Percentiles rank a stretch among this genome's conserved stretches.
These are phyloP conservation scores for Lachnellula subtilissima DNA, from an alignment of 2,329 filamentous ascomycete genomes.

Conservation along the genomic window DNA sequence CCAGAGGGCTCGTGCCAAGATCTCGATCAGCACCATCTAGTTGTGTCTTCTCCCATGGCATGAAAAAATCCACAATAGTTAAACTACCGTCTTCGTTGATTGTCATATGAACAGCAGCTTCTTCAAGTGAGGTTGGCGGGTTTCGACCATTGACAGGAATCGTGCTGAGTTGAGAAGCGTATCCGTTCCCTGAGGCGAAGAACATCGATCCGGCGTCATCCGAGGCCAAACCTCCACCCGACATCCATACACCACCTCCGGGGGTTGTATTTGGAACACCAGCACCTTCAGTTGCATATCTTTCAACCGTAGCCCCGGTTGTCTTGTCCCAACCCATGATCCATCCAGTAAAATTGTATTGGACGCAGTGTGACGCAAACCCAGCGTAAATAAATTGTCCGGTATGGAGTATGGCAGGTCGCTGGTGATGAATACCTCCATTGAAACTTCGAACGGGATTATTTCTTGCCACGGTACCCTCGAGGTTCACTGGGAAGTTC, in stretches of 20 bases:
- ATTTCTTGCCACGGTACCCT: conserved; percentile 41
- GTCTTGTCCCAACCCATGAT: conserved; percentile 45
- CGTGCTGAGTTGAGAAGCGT: conserved; percentile 41
- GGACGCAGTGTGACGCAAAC: conserved; percentile 47
- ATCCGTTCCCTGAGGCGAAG: conserved; percentile 45
- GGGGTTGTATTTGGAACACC: conserved; percentile 36
- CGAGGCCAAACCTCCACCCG: conserved; percentile 43
- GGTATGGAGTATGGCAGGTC: conserved; percentile 42
- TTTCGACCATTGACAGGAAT: conserved; percentile 40
- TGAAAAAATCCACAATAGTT: conserved; percentile 44
- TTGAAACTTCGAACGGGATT: conserved; percentile 42
- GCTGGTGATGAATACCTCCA: conserved; percentile 44
- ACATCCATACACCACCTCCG: conserved; percentile 46
- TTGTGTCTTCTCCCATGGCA: conserved; percentile 45
- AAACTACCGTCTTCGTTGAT: conserved; percentile 41
- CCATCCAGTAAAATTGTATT: conserved; percentile 47
- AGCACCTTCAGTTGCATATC: conserved; percentile 40
- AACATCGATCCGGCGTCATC: conserved; percentile 43
- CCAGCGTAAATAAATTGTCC: conserved; percentile 45
- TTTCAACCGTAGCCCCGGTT: conserved; percentile 40
- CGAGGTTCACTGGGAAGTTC: conserved; percentile 40
- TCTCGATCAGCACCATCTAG: conserved; percentile 47
- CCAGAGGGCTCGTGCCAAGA: conserved; percentile 42
- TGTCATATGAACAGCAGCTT: conserved; percentile 45
- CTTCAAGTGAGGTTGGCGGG: conserved; percentile 42